phyloP scores from a whole-genome alignment of 352 stramenopile genomes.

The Phytophthora citrophthora region DNA sequence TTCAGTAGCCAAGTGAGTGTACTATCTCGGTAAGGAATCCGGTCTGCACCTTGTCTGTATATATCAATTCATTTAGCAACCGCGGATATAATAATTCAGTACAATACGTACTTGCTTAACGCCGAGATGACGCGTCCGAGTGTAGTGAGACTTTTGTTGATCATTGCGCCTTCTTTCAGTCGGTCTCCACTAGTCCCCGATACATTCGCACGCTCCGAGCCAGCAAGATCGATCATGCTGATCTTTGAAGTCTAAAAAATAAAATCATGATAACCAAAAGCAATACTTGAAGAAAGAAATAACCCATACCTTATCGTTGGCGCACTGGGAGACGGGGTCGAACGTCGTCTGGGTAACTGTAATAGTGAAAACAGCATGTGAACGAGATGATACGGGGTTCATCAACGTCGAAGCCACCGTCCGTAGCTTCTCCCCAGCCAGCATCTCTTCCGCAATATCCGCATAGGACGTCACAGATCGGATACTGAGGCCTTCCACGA shows the following conservation, averaged over 20 bases:
- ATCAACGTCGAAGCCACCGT: slow-evolving; percentile 96
- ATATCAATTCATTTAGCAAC: not conserved
- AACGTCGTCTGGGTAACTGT: slow-evolving; percentile 87
- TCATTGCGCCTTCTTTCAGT: slow-evolving; percentile 92
- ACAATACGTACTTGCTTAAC: slow-evolving; percentile 65
- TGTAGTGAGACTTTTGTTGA: slow-evolving; percentile 93
- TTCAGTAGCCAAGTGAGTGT: slow-evolving; percentile 90
- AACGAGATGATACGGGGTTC: slow-evolving; percentile 96
- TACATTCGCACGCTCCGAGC: slow-evolving; percentile 80
- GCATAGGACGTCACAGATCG: slow-evolving; percentile 78
- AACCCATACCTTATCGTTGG: slow-evolving; percentile 64
- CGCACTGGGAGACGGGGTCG: slow-evolving; percentile 59
- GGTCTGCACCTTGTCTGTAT: slow-evolving; percentile 53
- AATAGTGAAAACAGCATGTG: slow-evolving; percentile 97
- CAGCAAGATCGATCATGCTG: slow-evolving; percentile 86
- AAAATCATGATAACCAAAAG: not conserved
- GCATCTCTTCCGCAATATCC: slow-evolving; percentile 80
- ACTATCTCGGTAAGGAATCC: slow-evolving; percentile 86
- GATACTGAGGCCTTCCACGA: slow-evolving; percentile 81
- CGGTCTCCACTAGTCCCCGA: slow-evolving; percentile 87
- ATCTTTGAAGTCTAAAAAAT: slow-evolving; percentile 79
- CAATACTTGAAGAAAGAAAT: not conserved
- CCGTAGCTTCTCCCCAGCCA: slow-evolving; percentile 93
- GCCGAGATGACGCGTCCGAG: slow-evolving; percentile 90
- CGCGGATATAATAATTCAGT: no score